phyloP scores from a whole-genome alignment of 2,329 filamentous ascomycete species.

The Sporothrix pallida region DNA sequence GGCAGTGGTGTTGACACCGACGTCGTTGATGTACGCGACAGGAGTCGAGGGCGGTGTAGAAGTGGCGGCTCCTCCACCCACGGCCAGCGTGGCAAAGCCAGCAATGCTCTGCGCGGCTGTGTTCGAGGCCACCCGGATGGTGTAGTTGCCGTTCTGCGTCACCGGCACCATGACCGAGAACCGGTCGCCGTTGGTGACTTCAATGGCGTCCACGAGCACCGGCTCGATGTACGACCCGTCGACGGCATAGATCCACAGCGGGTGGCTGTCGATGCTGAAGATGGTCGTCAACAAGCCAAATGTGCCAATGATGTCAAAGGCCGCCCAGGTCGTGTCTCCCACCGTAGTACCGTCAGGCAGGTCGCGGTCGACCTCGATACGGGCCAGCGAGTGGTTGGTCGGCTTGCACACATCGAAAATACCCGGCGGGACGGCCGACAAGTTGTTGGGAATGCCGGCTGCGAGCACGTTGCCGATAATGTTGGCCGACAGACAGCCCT shows the following conservation, averaged over 20 bases:
- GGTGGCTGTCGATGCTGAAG: slow-evolving; percentile 59
- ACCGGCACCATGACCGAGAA: slow-evolving; percentile 56
- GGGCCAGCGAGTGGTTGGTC: slow-evolving; percentile 51
- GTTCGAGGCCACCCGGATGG: slow-evolving; percentile 58
- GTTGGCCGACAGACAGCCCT: slow-evolving; percentile 51
- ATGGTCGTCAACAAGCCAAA: slow-evolving; percentile 53
- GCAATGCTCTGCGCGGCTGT: slow-evolving; percentile 60
- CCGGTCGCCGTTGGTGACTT: slow-evolving; percentile 58
- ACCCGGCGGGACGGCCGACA: slow-evolving; percentile 49
- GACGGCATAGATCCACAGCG: slow-evolving; percentile 60
- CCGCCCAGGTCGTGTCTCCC: slow-evolving; percentile 50
- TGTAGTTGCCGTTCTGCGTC: slow-evolving; percentile 56
- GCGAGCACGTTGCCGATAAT: slow-evolving; percentile 48
- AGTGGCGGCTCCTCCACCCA: slow-evolving; percentile 37
- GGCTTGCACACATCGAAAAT: slow-evolving; percentile 56
- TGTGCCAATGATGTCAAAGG: slow-evolving; percentile 61
- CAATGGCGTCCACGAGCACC: slow-evolving; percentile 54
- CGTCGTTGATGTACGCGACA: slow-evolving; percentile 54
- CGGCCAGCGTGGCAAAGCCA: slow-evolving; percentile 57
- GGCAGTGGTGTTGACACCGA: slow-evolving; percentile 51
- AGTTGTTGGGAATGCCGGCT: slow-evolving; percentile 41
- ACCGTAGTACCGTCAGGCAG: neutral
- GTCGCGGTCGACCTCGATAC: slow-evolving; percentile 48
- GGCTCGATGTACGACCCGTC: slow-evolving; percentile 62
- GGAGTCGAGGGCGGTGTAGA: slow-evolving; percentile 24